phyloP scores from a whole-genome alignment of 768 basidiomycete genomes.

The Xerocomellus amylosporus region DNA sequence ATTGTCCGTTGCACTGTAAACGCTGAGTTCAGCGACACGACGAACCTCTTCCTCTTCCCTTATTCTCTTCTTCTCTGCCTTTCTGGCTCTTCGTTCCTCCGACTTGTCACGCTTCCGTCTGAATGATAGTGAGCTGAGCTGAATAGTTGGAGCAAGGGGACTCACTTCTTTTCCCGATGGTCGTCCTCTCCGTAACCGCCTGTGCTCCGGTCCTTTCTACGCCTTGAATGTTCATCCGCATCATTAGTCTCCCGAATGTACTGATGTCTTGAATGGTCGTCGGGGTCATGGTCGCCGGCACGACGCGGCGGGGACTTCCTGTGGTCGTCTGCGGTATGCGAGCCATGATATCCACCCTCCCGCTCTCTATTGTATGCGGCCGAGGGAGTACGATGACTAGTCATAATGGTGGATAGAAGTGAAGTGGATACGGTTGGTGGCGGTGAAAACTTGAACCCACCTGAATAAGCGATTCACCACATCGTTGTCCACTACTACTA shows the following conservation, averaged over 20 bases:
- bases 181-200: slow-evolving; percentile 27
- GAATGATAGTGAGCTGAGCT: slow-evolving; percentile 9
- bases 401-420: slow-evolving; percentile 35
- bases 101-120: slow-evolving; percentile 86
- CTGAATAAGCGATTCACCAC: neutral
- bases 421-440: neutral
- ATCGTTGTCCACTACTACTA: no score
- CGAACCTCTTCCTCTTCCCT: slow-evolving; percentile 88
- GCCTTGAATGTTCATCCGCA: slow-evolving; percentile 33
- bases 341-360: slow-evolving; percentile 33
- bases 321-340: slow-evolving; percentile 33
- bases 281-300: slow-evolving; percentile 31
- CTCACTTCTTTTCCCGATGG: slow-evolving; percentile 49
- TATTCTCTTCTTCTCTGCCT: slow-evolving; percentile 81
- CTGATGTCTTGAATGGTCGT: slow-evolving; percentile 25
- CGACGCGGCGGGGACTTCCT: slow-evolving; percentile 32
- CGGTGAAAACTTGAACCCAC: neutral
- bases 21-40: slow-evolving; percentile 89
- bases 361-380: slow-evolving; percentile 26
- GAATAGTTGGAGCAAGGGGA: neutral
- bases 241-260: slow-evolving; percentile 32
- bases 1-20: slow-evolving; percentile 96
- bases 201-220: slow-evolving; percentile 23
- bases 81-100: slow-evolving; percentile 80
- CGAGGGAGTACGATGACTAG: slow-evolving; percentile 48